phyloP scores from a whole-genome alignment of 345 rosid genomes.

The Nephelium lappaceum region DNA sequence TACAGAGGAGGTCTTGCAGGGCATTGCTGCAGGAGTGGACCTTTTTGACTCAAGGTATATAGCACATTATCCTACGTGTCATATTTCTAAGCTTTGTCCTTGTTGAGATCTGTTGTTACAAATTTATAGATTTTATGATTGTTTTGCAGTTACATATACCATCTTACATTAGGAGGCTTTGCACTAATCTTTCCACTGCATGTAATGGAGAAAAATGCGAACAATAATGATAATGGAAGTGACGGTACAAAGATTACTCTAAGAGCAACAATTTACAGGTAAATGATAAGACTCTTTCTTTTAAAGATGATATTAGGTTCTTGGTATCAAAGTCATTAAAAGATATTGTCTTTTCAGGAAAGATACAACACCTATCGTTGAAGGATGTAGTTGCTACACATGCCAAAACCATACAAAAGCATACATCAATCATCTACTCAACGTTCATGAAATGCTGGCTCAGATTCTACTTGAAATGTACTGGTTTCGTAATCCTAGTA shows the following conservation, averaged over 20 bases:
- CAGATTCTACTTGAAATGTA: conserved; percentile 78
- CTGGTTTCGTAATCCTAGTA: background rate
- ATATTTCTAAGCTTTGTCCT: background rate
- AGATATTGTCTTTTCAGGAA: conserved; percentile 44
- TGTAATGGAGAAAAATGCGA: conserved; percentile 18
- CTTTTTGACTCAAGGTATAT: conserved; percentile 70
- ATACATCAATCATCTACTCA: conserved; percentile 75
- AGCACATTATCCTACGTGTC: conserved; percentile 1
- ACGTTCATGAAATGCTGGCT: conserved; percentile 77
- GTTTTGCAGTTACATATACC: conserved; percentile 62
- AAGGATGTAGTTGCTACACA: conserved; percentile 66
- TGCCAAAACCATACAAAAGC: conserved; percentile 79
- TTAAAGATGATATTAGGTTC: background rate
- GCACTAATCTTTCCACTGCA: conserved; percentile 65
- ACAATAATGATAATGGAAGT: conserved; percentile 30
- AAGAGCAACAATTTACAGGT: conserved; percentile 67
- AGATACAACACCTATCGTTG: conserved; percentile 53
- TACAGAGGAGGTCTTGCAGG: conserved; percentile 78
- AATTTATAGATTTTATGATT: background rate
- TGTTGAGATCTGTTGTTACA: background rate
- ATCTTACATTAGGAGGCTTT: conserved; percentile 69
- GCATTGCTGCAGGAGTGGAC: conserved; percentile 78
- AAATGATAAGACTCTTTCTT: conserved; percentile 10
- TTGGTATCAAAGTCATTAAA: background rate
- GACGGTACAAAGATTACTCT: conserved; percentile 63